Percentiles rank a stretch among this genome's conserved stretches.
Evolutionary conservation across 768 basidiomycete species (phyloP).

Genomic region (Clitopilus passeckerianus): DNA sequence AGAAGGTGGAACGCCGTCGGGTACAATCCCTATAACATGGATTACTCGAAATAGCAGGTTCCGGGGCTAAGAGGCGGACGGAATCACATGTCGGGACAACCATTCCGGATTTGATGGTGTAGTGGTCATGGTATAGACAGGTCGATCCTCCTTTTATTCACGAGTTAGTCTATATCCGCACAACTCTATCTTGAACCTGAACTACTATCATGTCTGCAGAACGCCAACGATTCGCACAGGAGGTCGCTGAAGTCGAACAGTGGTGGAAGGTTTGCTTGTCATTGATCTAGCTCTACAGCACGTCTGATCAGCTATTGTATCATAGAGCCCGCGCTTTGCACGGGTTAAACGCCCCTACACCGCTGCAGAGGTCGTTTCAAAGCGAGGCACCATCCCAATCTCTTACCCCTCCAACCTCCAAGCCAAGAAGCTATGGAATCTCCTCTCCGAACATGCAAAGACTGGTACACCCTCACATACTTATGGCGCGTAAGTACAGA

Average conservation of each 20-base stretch:
- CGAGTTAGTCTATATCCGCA: neutral
- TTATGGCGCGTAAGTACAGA: slow-evolving; percentile 90
- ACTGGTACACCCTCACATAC: slow-evolving; percentile 85
- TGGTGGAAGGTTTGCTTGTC: slow-evolving; percentile 81
- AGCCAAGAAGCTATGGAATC: slow-evolving; percentile 81
- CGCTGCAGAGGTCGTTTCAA: slow-evolving; percentile 88
- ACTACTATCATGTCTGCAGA: slow-evolving; percentile 53
- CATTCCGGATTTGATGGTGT: neutral
- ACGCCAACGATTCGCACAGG: slow-evolving; percentile 65
- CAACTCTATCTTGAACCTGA: neutral
- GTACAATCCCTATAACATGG: slow-evolving; percentile 12
- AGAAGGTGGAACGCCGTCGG: slow-evolving; percentile 28
- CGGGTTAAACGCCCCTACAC: slow-evolving; percentile 89
- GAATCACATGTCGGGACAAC: neutral
- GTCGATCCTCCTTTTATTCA: slow-evolving; percentile 11
- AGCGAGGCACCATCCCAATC: slow-evolving; percentile 84
- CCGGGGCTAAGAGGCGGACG: neutral
- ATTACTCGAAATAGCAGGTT: neutral
- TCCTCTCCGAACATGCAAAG: slow-evolving; percentile 74
- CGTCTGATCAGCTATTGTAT: slow-evolving; percentile 1
- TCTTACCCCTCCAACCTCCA: slow-evolving; percentile 81
- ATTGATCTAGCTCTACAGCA: neutral
- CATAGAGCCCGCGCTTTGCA: slow-evolving; percentile 82
- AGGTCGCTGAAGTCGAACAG: slow-evolving; percentile 80
- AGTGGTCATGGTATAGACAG: slow-evolving; percentile 1